Percentiles rank a stretch among this genome's conserved stretches.
phyloP scores from a whole-genome alignment of 2,329 filamentous ascomycete species.

The Aspergillus japonicus region DNA sequence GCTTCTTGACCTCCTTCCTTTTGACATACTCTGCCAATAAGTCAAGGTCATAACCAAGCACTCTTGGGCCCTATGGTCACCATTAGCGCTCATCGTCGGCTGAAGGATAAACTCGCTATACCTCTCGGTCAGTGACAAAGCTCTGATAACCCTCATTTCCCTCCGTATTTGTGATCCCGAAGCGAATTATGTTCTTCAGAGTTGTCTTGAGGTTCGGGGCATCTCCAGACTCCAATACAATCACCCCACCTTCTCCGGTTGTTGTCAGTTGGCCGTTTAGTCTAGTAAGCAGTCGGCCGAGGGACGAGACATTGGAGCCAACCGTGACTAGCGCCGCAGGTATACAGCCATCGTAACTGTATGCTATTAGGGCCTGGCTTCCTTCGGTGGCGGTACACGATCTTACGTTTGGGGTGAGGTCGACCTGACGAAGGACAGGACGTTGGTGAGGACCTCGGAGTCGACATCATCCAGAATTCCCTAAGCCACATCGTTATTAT shows the following conservation, averaged over 20 bases:
- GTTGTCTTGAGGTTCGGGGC: conserved; percentile 47
- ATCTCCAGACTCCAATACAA: conserved; percentile 46
- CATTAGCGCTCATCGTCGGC: conserved; percentile 1
- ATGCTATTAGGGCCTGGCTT: conserved; percentile 12
- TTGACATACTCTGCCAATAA: conserved; percentile 45
- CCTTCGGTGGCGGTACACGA: background rate
- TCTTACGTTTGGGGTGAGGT: conserved; percentile 38
- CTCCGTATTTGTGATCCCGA: conserved; percentile 39
- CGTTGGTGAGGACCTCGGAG: conserved; percentile 37
- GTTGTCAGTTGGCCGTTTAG: conserved; percentile 36
- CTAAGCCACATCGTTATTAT: conserved; percentile 22
- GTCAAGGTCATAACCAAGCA: conserved; percentile 48
- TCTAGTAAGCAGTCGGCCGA: conserved; percentile 37
- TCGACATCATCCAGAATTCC: conserved; percentile 41
- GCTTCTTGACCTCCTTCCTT: conserved; percentile 35
- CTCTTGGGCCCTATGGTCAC: conserved; percentile 36
- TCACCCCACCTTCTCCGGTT: conserved; percentile 35
- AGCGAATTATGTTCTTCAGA: conserved; percentile 48
- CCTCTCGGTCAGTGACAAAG: conserved; percentile 40
- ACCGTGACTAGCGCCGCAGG: conserved; percentile 45
- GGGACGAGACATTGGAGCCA: conserved; percentile 45
- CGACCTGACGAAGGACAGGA: conserved; percentile 39
- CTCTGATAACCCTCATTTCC: conserved; percentile 41
- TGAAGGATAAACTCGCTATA: conserved; percentile 19
- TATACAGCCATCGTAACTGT: conserved; percentile 41